These are phyloP conservation scores for Claviceps pazoutovae DNA, from an alignment of 2,329 filamentous ascomycete species.

Conservation along the genomic window DNA sequence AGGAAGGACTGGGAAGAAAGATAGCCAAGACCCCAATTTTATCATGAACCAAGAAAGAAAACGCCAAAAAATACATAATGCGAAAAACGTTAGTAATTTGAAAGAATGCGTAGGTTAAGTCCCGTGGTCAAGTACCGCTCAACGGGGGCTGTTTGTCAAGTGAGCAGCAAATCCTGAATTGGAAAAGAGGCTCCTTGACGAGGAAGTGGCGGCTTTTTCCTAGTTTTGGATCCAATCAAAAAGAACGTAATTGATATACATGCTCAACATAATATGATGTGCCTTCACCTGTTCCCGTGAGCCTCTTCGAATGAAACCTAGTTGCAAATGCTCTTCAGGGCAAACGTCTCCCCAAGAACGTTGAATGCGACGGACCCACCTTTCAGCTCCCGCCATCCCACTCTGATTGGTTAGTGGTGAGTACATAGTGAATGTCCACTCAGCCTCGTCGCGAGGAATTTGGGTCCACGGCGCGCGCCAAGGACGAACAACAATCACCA, in stretches of 20 bases:
- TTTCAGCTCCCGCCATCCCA: neutral
- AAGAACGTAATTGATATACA: neutral
- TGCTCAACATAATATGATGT: neutral
- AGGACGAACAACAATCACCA: constrained; percentile 6
- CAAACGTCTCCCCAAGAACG: no score
- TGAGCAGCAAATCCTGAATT: neutral
- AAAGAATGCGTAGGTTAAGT: neutral
- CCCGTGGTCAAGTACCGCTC: neutral
- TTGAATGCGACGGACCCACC: neutral
- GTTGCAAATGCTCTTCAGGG: no score
- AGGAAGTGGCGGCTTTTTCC: neutral
- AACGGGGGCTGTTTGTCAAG: neutral
- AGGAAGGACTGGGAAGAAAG: neutral
- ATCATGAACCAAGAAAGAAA: neutral
- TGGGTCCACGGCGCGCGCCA: constrained; percentile 11
- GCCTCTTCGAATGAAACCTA: neutral
- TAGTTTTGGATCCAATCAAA: neutral
- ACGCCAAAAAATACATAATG: neutral
- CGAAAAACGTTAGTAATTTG: neutral
- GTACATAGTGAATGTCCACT: neutral
- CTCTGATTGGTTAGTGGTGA: constrained; percentile 14
- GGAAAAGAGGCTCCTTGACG: neutral
- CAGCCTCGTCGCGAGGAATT: constrained; percentile 26
- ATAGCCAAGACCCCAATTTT: neutral
- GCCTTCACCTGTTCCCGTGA: neutral